phyloP scores from a whole-genome alignment of 2,329 filamentous ascomycete species.

The Alternaria triticimaculans region DNA sequence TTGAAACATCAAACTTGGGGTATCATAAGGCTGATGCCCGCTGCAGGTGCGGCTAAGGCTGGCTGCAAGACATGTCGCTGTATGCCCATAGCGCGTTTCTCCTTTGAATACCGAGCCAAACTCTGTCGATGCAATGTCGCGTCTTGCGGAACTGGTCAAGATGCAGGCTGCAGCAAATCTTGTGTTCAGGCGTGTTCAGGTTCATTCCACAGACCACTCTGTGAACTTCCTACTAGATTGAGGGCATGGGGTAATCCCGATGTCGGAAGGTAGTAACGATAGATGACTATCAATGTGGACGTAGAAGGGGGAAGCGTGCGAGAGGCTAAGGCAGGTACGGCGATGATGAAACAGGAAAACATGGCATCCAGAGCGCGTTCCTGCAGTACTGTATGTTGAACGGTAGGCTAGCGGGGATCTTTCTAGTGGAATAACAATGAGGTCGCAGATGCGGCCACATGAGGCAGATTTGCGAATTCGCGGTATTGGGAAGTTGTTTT shows the following conservation, averaged over 20 bases:
- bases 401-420: background rate
- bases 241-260: background rate
- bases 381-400: constrained; percentile 6
- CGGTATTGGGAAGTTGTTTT: background rate
- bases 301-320: background rate
- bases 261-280: background rate
- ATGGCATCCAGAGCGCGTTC: constrained; percentile 6
- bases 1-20: constrained; percentile 8
- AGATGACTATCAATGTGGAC: background rate
- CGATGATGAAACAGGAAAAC: constrained; percentile 1
- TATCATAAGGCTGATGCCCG: constrained; percentile 8
- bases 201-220: background rate
- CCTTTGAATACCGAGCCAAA: background rate
- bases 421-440: background rate
- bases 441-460: constrained; percentile 11
- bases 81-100: background rate
- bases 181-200: background rate
- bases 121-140: background rate
- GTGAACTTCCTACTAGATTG: background rate
- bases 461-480: background rate
- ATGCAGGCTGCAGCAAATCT: background rate
- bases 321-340: constrained; percentile 17
- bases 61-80: constrained; percentile 7
- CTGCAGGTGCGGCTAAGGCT: constrained; percentile 15
- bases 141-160: background rate